Percentiles rank a stretch among this genome's conserved stretches.
These are phyloP conservation scores for Ceratobasidium sp. DNA, from an alignment of 1,284 basidiomycete genomes.

Conservation along the genomic window DNA sequence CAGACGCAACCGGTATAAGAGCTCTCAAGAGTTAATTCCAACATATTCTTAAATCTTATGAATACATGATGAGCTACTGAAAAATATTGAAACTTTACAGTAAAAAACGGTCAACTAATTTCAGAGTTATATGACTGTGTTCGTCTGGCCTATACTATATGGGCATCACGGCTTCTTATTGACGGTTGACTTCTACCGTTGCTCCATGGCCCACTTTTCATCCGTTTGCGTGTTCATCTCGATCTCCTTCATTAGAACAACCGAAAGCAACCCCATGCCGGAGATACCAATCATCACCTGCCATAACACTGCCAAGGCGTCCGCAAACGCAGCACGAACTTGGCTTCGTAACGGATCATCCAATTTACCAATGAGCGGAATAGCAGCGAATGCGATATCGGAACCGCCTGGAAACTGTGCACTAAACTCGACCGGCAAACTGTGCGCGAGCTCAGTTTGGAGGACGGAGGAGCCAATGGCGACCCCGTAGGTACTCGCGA, in stretches of 20 bases:
- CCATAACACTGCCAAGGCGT: slow-evolving; percentile 48
- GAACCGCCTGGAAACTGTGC: slow-evolving; percentile 48
- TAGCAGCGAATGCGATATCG: slow-evolving; percentile 52
- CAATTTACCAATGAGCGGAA: slow-evolving; percentile 50
- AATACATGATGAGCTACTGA: too few species aligned
- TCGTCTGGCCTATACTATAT: too few species aligned
- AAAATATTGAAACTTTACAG: too few species aligned
- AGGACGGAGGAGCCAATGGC: slow-evolving; percentile 48
- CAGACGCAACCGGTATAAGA: too few species aligned
- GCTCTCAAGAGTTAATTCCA: too few species aligned
- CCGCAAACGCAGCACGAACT: slow-evolving; percentile 48
- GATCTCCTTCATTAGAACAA: slow-evolving; percentile 50
- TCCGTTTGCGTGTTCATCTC: slow-evolving; percentile 49
- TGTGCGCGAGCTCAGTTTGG: slow-evolving; percentile 46
- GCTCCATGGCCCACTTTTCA: slow-evolving; percentile 48
- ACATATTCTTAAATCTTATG: too few species aligned
- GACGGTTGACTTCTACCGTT: too few species aligned
- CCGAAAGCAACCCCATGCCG: slow-evolving; percentile 46
- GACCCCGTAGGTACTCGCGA: slow-evolving; percentile 48
- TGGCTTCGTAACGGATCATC: slow-evolving; percentile 48
- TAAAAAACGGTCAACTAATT: too few species aligned
- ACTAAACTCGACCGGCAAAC: slow-evolving; percentile 51
- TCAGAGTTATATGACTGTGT: too few species aligned
- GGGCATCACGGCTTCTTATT: too few species aligned
- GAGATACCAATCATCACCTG: slow-evolving; percentile 47